Conservation (phyloP, 1,284 basidiomycete genomes). For the Heliocybe sulcata region DNA sequence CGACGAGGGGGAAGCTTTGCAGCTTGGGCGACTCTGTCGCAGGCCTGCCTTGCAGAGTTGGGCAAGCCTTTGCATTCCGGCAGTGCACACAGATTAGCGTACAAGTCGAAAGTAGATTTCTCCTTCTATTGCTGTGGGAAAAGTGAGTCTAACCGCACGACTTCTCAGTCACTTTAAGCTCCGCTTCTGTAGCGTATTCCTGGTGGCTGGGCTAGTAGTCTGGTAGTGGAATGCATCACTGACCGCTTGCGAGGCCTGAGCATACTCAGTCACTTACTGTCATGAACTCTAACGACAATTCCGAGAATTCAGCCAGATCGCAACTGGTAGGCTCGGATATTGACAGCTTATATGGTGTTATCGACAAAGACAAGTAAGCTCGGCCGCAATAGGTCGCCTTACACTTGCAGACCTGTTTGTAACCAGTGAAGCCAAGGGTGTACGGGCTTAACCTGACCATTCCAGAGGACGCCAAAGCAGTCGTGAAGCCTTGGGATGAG, state of each 20-base stretch:
- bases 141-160: not conserved
- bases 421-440: conserved; percentile 39
- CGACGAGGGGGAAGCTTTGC: not conserved
- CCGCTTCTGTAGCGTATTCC: too few relatives aligned
- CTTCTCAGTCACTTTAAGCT: too few relatives aligned
- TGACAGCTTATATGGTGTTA: conserved; percentile 52
- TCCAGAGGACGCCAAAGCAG: conserved; percentile 65
- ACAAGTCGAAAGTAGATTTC: too few relatives aligned
- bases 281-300: not conserved
- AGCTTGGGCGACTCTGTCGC: not conserved
- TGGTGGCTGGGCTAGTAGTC: too few relatives aligned
- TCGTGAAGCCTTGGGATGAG: conserved; percentile 78
- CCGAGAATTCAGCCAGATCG: conserved; percentile 6
- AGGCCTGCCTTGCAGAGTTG: not conserved
- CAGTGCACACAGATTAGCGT: not conserved
- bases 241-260: not conserved
- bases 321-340: conserved; percentile 33
- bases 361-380: conserved; percentile 70
- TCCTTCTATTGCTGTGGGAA: not conserved
- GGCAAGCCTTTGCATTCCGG: not conserved
- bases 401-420: conserved; percentile 3
- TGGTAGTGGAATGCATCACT: too few relatives aligned
- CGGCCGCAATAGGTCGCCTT: conserved; percentile 3
- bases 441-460: conserved; percentile 71
- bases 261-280: not conserved